These are phyloP conservation scores for Chaetomiaceae sp. DNA, from an alignment of 2,329 filamentous ascomycete species.

Conservation along the genomic window DNA sequence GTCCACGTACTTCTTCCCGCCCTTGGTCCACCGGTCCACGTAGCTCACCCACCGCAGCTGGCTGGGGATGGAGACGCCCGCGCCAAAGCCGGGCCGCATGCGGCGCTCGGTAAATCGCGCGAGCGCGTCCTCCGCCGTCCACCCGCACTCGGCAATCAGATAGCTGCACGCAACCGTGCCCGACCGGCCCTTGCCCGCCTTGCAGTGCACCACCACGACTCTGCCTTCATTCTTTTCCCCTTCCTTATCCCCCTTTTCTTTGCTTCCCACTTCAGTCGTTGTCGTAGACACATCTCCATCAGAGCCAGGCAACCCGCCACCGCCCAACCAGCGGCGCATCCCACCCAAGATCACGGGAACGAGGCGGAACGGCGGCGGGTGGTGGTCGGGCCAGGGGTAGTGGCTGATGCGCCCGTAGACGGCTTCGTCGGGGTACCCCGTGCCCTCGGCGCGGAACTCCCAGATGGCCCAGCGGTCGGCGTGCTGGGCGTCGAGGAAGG, in stretches of 20 bases:
- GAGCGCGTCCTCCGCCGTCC: constrained; percentile 48
- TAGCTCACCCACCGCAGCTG: constrained; percentile 85
- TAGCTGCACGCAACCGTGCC: constrained; percentile 86
- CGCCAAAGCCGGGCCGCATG: constrained; percentile 84
- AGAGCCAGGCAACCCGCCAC: constrained; percentile 34
- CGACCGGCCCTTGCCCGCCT: constrained; percentile 90
- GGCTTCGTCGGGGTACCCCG: constrained; percentile 85
- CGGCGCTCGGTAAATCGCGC: constrained; percentile 66
- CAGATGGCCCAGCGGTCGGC: constrained; percentile 85
- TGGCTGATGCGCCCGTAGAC: constrained; percentile 82
- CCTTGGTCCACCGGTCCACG: constrained; percentile 75
- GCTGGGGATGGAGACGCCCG: constrained; percentile 87
- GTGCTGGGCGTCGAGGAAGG: constrained; percentile 82
- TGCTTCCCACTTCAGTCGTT: background rate
- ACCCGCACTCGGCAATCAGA: constrained; percentile 76
- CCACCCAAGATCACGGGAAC: constrained; percentile 84
- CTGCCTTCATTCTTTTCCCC: constrained; percentile 29
- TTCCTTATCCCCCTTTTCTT: background rate
- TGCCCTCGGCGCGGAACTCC: constrained; percentile 96
- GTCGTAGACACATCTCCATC: constrained; percentile 11
- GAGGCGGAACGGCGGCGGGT: constrained; percentile 86
- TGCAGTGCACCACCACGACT: constrained; percentile 91
- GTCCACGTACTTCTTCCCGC: constrained; percentile 75
- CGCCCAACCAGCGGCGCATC: constrained; percentile 82
- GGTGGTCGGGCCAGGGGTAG: constrained; percentile 95